A percentile compares a stretch with the other conserved stretches of the same genome.
Evolutionary conservation across 2,329 filamentous ascomycete genomes (phyloP).

Genomic region (Sporothrix brunneoviolacea): DNA sequence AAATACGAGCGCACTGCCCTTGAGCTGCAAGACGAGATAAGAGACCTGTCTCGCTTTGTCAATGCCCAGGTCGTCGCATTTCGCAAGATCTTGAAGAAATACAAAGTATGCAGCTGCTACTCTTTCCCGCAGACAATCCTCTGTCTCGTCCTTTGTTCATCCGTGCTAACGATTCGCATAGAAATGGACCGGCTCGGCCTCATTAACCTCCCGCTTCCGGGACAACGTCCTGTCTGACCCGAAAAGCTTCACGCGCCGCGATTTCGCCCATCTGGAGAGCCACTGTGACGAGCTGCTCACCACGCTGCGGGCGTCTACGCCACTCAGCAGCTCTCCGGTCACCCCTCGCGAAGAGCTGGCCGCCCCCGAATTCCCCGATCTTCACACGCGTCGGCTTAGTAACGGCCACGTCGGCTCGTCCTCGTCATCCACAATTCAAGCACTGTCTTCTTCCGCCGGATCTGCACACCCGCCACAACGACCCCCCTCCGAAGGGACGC

Average conservation of each 20-base stretch:
- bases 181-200: conserved; percentile 75
- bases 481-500: not conserved
- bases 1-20: conserved; percentile 48
- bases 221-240: conserved; percentile 56
- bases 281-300: conserved; percentile 46
- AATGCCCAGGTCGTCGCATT: conserved; percentile 70
- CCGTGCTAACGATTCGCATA: conserved; percentile 22
- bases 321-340: conserved; percentile 29
- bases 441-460: conserved; percentile 16
- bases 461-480: conserved; percentile 5
- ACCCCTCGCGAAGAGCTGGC: conserved; percentile 21
- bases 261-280: conserved; percentile 49
- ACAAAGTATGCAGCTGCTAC: conserved; percentile 59
- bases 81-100: conserved; percentile 75
- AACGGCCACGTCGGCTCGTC: conserved; percentile 17
- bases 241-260: conserved; percentile 66
- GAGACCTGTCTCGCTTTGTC: conserved; percentile 63
- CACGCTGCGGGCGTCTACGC: conserved; percentile 40
- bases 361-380: conserved; percentile 24
- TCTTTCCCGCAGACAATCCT: too few relatives aligned
- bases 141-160: not conserved
- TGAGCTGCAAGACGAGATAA: conserved; percentile 63
- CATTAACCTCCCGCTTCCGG: conserved; percentile 59
- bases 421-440: conserved; percentile 19
- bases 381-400: conserved; percentile 11